Base-by-base conservation (phyloP, 306 rosid genomes). In the Lotus japonicus region DNA sequence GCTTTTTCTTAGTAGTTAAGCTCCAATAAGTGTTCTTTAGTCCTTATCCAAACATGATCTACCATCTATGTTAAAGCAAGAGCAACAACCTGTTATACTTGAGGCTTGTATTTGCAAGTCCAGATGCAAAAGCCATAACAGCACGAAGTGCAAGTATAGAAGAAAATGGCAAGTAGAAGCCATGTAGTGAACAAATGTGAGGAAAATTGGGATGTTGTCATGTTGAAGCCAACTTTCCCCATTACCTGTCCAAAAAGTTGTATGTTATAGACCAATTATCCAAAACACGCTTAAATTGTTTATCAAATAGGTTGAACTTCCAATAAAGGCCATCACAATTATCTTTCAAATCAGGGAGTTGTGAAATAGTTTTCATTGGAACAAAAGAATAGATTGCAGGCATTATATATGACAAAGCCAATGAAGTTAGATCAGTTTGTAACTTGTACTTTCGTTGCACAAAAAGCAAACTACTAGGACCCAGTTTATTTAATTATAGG, bases 91-190 rank as follows among this genome's bases (percentile, higher is more conserved):
- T 94, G 90, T 94, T 94, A 65, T 90, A 84, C 70, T 88, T 81
- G 44, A 94, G 85, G 80, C 98, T 94, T 9, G 98, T 94, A 73
- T 94, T 94, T 73, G 96, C 96, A 77, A 94, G 96, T 72, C 98
- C 97, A 39, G 98, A 90, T 51, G 98, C 97, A 64, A 94, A 90
- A 70, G 98, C 91, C 98, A 94, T 94, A 67, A 94, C 85, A 69
- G 77, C 92, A 12, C 98, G 97, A 15, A 94, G 84, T 17, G 95
- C 67, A 84, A 94, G 90, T n/a, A 94, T 73, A 54, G 96, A 88
- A 75, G 96, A 94, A 88, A 56, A 90, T 23, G 56, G 92, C 98
- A 2, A 88, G 94, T 14, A 94, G 83, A 83, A 90, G 4, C 97
- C 96, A 94, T 31, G 98, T 84, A 94, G 75, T 94, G 98, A 77